Conservation (phyloP, 2,329 filamentous ascomycete species). For the Clonostachys chloroleuca region DNA sequence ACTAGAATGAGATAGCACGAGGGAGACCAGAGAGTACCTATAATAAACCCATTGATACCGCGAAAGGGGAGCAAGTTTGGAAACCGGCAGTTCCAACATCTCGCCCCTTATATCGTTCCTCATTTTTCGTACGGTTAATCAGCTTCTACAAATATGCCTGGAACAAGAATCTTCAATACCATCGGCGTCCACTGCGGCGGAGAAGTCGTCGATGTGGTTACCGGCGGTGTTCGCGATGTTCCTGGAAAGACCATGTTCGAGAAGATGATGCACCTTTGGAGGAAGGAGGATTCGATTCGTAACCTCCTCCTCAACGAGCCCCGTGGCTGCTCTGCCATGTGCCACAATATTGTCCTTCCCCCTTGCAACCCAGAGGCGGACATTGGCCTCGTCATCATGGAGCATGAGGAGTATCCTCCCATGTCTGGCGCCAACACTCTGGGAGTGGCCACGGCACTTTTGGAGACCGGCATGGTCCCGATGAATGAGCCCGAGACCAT, state of each 20-base stretch:
- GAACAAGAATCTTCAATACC: not conserved
- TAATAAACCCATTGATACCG: too few species aligned
- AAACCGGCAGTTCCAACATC: too few species aligned
- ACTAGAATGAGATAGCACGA: too few species aligned
- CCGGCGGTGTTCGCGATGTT: constrained; percentile 38
- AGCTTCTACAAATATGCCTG: not conserved
- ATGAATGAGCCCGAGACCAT: constrained; percentile 37
- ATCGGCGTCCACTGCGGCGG: constrained; percentile 16
- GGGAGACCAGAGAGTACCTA: too few species aligned
- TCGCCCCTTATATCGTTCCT: too few species aligned
- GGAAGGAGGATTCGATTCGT: constrained; percentile 30
- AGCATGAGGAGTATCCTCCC: constrained; percentile 32
- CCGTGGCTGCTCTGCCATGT: constrained; percentile 32
- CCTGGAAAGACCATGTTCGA: constrained; percentile 40
- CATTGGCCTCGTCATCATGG: constrained; percentile 40
- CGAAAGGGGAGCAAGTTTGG: constrained; percentile 4
- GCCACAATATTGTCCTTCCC: constrained; percentile 31
- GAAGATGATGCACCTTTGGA: constrained; percentile 35
- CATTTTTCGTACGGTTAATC: too few species aligned
- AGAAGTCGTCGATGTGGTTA: constrained; percentile 42
- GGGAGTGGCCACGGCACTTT: constrained; percentile 33
- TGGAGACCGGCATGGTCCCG: constrained; percentile 39
- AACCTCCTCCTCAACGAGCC: constrained; percentile 39
- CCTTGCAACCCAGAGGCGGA: constrained; percentile 37
- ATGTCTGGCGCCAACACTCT: constrained; percentile 39